Evolutionary conservation across 176 grass and related monocot species (phyloP).

Genomic region (Microstegium vimineum): DNA sequence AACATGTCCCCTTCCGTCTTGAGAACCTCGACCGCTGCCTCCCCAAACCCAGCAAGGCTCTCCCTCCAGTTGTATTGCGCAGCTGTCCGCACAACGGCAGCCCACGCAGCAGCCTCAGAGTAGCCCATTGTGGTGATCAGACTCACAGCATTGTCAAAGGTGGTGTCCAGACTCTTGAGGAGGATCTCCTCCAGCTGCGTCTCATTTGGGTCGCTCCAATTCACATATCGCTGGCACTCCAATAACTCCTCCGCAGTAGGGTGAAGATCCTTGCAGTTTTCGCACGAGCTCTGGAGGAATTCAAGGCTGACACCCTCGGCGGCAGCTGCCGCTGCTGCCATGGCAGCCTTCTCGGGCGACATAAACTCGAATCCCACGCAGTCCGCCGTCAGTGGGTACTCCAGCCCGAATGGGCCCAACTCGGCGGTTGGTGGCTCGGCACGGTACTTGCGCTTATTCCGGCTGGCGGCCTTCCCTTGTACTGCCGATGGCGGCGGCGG

Average conservation of each 20-base stretch:
- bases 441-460: conserved; percentile 93
- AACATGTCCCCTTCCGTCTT: conserved; percentile 60
- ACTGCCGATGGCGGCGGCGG: conserved; percentile 17
- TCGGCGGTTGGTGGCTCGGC: conserved; percentile 66
- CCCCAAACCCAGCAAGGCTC: conserved; percentile 48
- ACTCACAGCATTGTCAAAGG: conserved; percentile 63
- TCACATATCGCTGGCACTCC: conserved; percentile 61
- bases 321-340: background rate
- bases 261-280: conserved; percentile 56
- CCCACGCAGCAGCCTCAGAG: conserved; percentile 51
- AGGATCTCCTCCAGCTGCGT: conserved; percentile 79
- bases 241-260: conserved; percentile 38
- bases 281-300: conserved; percentile 44
- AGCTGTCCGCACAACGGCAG: conserved; percentile 57
- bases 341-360: conserved; percentile 43
- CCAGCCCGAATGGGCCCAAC: conserved; percentile 32
- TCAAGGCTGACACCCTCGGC: conserved; percentile 50
- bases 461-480: conserved; percentile 64
- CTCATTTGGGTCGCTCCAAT: conserved; percentile 80
- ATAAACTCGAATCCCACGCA: conserved; percentile 59
- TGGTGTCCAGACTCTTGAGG: conserved; percentile 65
- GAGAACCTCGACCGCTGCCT: conserved; percentile 55
- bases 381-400: conserved; percentile 52
- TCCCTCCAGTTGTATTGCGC: conserved; percentile 58
- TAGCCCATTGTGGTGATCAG: conserved; percentile 69